phyloP scores from a whole-genome alignment of 352 stramenopile species.

The Phytophthora europaea region DNA sequence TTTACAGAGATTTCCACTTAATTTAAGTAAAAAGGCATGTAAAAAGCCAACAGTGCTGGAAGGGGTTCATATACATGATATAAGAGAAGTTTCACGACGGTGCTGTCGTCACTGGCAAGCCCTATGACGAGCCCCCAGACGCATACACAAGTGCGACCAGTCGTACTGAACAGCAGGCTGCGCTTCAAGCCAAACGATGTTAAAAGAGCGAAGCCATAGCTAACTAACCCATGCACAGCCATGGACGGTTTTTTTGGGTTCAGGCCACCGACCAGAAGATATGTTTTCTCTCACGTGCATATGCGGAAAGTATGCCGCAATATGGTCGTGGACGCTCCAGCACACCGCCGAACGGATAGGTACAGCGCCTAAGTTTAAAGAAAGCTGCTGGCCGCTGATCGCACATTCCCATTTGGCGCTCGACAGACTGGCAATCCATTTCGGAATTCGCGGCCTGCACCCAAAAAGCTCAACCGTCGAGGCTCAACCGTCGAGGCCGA shows the following conservation, averaged over 20 bases:
- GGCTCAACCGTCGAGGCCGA: no score
- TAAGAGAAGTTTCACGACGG: not conserved
- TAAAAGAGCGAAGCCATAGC: not conserved
- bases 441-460: constrained; percentile 23
- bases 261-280: not conserved
- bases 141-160: not conserved
- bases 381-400: constrained; percentile 3
- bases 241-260: constrained; percentile 3
- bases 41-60: no score
- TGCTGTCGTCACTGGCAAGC: constrained; percentile 6
- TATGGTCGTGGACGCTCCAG: constrained; percentile 3
- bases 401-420: constrained; percentile 22
- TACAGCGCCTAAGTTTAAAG: constrained; percentile 15
- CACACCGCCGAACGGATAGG: not conserved
- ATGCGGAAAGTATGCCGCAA: not conserved
- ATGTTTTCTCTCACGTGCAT: not conserved
- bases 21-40: no score
- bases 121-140: constrained; percentile 5
- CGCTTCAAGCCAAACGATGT: not conserved
- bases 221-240: not conserved
- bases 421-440: constrained; percentile 10
- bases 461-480: not conserved
- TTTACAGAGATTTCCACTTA: no score
- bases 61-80: not conserved
- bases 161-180: not conserved